Percentiles rank a stretch among this genome's conserved stretches.
Conservation (phyloP, 2,329 filamentous ascomycete genomes). For the Nakataea oryzae region DNA sequence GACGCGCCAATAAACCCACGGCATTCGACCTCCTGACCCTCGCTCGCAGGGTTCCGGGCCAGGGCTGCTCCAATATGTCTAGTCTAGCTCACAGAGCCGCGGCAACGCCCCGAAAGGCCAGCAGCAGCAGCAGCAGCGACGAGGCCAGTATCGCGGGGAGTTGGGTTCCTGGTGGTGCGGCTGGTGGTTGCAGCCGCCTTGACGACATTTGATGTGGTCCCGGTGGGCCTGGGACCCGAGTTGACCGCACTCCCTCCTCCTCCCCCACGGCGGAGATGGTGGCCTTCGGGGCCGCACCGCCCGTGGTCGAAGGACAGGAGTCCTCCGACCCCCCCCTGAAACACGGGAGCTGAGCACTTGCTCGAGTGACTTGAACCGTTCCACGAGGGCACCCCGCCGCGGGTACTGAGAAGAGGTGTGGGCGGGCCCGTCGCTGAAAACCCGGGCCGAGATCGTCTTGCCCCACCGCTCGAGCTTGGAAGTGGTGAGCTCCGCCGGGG, state of each 20-base stretch:
- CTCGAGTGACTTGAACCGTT: not conserved
- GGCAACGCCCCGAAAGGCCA: conserved; percentile 15
- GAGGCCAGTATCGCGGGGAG: conserved; percentile 14
- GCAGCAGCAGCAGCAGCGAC: conserved; percentile 12
- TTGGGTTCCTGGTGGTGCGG: not conserved
- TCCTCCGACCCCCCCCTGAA: not conserved
- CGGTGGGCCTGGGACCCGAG: not conserved
- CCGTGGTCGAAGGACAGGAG: not conserved
- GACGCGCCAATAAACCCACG: not conserved
- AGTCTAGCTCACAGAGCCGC: conserved; percentile 12
- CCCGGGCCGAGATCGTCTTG: not conserved
- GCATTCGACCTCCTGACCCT: not conserved
- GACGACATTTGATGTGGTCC: not conserved
- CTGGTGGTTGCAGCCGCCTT: not conserved
- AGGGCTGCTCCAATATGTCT: not conserved
- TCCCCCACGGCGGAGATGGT: no score
- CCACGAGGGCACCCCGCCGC: not conserved
- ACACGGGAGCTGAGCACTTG: not conserved
- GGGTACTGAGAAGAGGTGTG: not conserved
- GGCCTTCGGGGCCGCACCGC: no score
- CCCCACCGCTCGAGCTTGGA: not conserved
- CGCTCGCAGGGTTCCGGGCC: not conserved
- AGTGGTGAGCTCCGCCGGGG: not conserved
- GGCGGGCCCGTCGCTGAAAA: not conserved
- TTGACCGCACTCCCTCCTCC: no score